Conservation (phyloP, 192 early-diverging fungal species). For the Backusella australiensis region DNA sequence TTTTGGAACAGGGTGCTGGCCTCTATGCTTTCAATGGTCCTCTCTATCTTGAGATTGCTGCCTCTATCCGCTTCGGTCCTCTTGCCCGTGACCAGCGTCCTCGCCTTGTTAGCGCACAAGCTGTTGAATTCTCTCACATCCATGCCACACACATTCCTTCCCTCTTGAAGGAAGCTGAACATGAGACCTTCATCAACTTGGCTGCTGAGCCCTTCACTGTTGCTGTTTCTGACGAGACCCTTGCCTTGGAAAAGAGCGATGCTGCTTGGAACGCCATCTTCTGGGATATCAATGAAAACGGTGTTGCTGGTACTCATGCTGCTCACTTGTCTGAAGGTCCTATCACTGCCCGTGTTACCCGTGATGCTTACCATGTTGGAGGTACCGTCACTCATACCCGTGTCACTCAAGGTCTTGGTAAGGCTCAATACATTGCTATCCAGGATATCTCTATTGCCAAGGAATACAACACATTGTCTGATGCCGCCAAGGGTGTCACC, state of each 20-base stretch:
- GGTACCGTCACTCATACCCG: slow-evolving; percentile 55
- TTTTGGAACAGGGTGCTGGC: slow-evolving; percentile 66
- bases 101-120: slow-evolving; percentile 52
- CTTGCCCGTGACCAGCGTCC: slow-evolving; percentile 39
- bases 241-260: slow-evolving; percentile 2
- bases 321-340: slow-evolving; percentile 26
- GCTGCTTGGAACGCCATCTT: slow-evolving; percentile 21
- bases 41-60: slow-evolving; percentile 73
- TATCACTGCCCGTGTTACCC: slow-evolving; percentile 42
- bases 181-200: slow-evolving; percentile 29
- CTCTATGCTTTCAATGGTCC: slow-evolving; percentile 56
- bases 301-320: slow-evolving; percentile 37
- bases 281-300: slow-evolving; percentile 35
- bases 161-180: slow-evolving; percentile 12
- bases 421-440: slow-evolving; percentile 54
- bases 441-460: slow-evolving; percentile 59
- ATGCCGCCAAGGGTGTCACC: slow-evolving; percentile 45
- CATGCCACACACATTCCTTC: slow-evolving; percentile 20
- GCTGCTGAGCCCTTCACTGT: slow-evolving; percentile 22
- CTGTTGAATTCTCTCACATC: slow-evolving; percentile 33
- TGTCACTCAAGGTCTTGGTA: slow-evolving; percentile 35
- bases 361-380: slow-evolving; percentile 57
- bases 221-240: slow-evolving; percentile 9
- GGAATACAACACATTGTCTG: slow-evolving; percentile 59
- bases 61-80: slow-evolving; percentile 53